phyloP scores from a whole-genome alignment of 345 rosid genomes.

The Linum usitatissimum region DNA sequence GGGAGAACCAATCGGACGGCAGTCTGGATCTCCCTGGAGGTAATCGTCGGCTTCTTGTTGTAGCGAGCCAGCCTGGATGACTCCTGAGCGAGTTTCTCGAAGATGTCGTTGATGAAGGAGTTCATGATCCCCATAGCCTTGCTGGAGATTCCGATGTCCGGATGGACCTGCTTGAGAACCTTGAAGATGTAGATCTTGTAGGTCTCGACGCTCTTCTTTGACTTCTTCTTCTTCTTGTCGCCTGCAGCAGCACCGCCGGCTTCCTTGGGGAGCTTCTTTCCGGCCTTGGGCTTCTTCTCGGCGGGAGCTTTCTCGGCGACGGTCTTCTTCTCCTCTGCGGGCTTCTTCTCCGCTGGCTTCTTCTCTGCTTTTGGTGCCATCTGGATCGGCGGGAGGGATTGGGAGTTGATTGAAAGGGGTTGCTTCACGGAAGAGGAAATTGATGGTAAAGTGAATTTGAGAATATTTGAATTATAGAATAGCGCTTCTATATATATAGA shows the following conservation, averaged over 20 bases:
- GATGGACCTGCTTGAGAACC: constrained; percentile 50
- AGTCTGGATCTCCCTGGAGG: constrained; percentile 66
- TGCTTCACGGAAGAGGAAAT: not conserved
- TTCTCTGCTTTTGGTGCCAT: constrained; percentile 63
- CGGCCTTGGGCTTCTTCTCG: constrained; percentile 76
- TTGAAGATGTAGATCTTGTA: constrained; percentile 81
- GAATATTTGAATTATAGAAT: not conserved
- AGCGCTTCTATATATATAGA: not conserved
- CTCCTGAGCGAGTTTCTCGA: constrained; percentile 68
- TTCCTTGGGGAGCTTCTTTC: constrained; percentile 69
- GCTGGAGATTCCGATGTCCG: constrained; percentile 47
- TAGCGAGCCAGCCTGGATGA: constrained; percentile 65
- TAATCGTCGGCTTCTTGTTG: constrained; percentile 71
- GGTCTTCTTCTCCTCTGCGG: constrained; percentile 46
- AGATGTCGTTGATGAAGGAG: constrained; percentile 58
- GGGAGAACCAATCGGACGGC: constrained; percentile 64
- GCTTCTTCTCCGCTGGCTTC: constrained; percentile 50
- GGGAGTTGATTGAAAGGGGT: not conserved
- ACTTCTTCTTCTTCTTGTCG: constrained; percentile 61
- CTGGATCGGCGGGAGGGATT: not conserved
- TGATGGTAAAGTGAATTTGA: not conserved
- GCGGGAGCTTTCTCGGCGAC: constrained; percentile 25
- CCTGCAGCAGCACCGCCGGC: constrained; percentile 31
- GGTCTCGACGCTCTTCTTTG: constrained; percentile 57
- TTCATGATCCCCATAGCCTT: constrained; percentile 77